Base-by-base conservation (phyloP, 2,329 filamentous ascomycete species). In the Dactylellina drechsleri region DNA sequence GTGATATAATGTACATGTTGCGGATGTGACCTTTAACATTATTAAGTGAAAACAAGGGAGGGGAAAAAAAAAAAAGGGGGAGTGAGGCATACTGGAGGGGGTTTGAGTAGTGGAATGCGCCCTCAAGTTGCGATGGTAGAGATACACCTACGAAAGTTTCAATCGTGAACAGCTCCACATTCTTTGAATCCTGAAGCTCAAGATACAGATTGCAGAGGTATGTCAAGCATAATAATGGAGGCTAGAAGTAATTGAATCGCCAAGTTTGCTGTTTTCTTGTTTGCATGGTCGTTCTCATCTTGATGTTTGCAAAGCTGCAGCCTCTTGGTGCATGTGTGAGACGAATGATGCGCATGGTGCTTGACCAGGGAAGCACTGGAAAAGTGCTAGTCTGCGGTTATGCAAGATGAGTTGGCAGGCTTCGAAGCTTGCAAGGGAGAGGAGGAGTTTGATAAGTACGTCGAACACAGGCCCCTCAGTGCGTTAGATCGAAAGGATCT, bases 271-370 rank as follows among this genome's bases (percentile, higher is more conserved):
- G 18, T 26, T 23, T 20, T 18, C 18, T 26, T 50, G 58, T 36
- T 62, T 60, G 57, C 57, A 47, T 54, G 50, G 26, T 54, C 36
- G 16, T 26, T 28, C 20, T 56, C 31, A 36, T 36, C 31, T 36
- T 36, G 31, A 36, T 36, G 31, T 36, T 53, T 60, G 65, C 65
- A 61, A 54, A 59, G 60, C 60, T 68, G 65, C 56, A 68, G 49
- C 65, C 31, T 54, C 56, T 43, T 31, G 26, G 31, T 68, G 65
- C 56, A 68, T 47, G 65, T 60, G 68, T 67, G 70, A 62, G 70
- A 74, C 62, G 62, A 74, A 74, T 74, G 70, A 74, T 74, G 70
- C 67, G 70, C 70, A 74, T 73, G 57, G 68, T 61, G 68, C 68
- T 73, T 59, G 60, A 61, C 65, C 67, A 72, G 67, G 67, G 67